Percentiles rank a stretch among this genome's conserved stretches.
Conservation (phyloP, 108 stramenopile species). For the Cyclostephanos invisitatus region DNA sequence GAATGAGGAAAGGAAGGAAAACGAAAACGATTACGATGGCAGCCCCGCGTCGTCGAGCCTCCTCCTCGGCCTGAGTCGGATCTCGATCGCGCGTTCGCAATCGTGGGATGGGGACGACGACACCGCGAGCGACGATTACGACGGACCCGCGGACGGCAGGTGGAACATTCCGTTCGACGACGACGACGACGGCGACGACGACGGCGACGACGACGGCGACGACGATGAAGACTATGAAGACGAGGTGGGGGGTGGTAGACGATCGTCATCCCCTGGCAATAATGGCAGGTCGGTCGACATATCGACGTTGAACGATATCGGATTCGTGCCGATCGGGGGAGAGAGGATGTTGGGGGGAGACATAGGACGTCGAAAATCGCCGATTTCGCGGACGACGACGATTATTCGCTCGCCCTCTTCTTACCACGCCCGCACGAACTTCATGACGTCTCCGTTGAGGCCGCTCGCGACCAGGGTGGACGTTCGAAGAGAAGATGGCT, state of each 20-base stretch:
- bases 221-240: too few relatives aligned
- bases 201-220: not conserved
- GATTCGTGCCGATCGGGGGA: constrained; percentile 12
- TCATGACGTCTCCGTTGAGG: not conserved
- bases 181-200: not conserved
- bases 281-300: not conserved
- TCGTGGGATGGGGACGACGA: not conserved
- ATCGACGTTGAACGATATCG: not conserved
- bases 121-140: constrained; percentile 4
- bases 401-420: not conserved
- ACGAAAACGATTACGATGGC: not conserved
- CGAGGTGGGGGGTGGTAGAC: too few relatives aligned
- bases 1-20: not conserved
- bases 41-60: constrained; percentile 1
- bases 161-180: constrained; percentile 26
- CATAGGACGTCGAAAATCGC: too few relatives aligned
- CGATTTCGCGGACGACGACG: too few relatives aligned
- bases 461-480: constrained; percentile 2
- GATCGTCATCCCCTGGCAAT: not conserved
- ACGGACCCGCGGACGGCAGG: not conserved
- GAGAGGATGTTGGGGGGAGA: not conserved
- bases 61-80: constrained; percentile 4
- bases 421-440: not conserved
- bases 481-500: too few relatives aligned
- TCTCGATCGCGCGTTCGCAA: not conserved